These are phyloP conservation scores for Abortiporus biennis DNA, from an alignment of 1,284 basidiomycete genomes.

Conservation along the genomic window DNA sequence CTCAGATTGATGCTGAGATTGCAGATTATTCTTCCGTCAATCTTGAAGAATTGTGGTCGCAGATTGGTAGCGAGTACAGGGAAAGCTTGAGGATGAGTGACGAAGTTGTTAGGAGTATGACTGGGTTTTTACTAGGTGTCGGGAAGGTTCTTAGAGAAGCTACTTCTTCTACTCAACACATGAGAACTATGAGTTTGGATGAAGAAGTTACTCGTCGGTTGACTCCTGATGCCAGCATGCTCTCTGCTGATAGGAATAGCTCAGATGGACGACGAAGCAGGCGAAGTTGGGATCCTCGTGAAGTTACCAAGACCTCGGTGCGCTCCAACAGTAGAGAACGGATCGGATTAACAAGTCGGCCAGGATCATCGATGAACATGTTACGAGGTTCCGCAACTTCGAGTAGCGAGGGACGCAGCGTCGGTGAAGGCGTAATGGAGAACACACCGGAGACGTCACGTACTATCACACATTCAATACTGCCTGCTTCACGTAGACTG, in stretches of 20 bases:
- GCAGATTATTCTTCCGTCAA: conserved; percentile 29
- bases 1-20: conserved; percentile 70
- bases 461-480: conserved; percentile 12
- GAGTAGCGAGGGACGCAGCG: conserved; percentile 22
- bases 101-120: conserved; percentile 68
- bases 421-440: conserved; percentile 16
- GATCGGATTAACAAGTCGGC: conserved; percentile 14
- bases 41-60: conserved; percentile 53
- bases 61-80: conserved; percentile 62
- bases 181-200: conserved; percentile 41
- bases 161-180: conserved; percentile 32
- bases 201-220: conserved; percentile 32
- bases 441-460: conserved; percentile 19
- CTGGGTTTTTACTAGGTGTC: conserved; percentile 64
- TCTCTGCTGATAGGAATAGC: conserved; percentile 21
- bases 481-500: conserved; percentile 37
- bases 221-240: conserved; percentile 17
- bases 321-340: not conserved
- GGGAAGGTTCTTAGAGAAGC: conserved; percentile 63
- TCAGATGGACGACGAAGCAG: conserved; percentile 49
- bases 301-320: conserved; percentile 6
- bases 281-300: conserved; percentile 48
- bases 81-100: conserved; percentile 67
- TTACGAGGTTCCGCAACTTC: conserved; percentile 18
- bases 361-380: conserved; percentile 20